Conservation (phyloP, 495 filamentous ascomycete genomes). For the Talaromyces stipitatus region DNA sequence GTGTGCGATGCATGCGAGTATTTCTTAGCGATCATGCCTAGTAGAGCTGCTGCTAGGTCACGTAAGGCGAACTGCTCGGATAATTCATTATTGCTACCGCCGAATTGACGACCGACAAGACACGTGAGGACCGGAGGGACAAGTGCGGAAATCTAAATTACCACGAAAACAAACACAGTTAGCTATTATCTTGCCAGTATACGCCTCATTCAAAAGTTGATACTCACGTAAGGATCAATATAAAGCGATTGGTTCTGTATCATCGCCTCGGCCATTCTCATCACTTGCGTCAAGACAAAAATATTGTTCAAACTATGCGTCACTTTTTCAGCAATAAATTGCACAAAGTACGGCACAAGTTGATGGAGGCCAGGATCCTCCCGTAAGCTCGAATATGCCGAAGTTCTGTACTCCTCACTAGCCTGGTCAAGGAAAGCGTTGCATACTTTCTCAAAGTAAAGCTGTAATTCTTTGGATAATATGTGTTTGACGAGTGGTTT, state of each 20-base stretch:
- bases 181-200: background rate
- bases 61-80: slow-evolving; percentile 71
- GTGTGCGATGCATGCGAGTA: slow-evolving; percentile 67
- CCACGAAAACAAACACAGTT: background rate
- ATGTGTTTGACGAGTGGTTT: slow-evolving; percentile 92
- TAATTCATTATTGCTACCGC: slow-evolving; percentile 37
- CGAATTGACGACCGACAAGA: slow-evolving; percentile 77
- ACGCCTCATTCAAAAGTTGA: background rate
- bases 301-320: slow-evolving; percentile 82
- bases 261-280: slow-evolving; percentile 76
- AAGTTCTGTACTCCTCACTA: slow-evolving; percentile 76
- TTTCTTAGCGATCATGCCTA: slow-evolving; percentile 63
- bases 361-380: slow-evolving; percentile 91
- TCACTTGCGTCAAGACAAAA: slow-evolving; percentile 81
- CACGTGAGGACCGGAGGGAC: slow-evolving; percentile 89
- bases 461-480: slow-evolving; percentile 84
- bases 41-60: slow-evolving; percentile 71
- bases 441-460: slow-evolving; percentile 96
- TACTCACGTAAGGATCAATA: slow-evolving; percentile 76
- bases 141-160: slow-evolving; percentile 54
- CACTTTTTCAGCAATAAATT: slow-evolving; percentile 90
- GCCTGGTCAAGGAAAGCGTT: slow-evolving; percentile 75
- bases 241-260: slow-evolving; percentile 76
- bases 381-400: slow-evolving; percentile 71
- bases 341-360: slow-evolving; percentile 88